Conservation (phyloP, 345 rosid species). For the Populus nigra region DNA sequence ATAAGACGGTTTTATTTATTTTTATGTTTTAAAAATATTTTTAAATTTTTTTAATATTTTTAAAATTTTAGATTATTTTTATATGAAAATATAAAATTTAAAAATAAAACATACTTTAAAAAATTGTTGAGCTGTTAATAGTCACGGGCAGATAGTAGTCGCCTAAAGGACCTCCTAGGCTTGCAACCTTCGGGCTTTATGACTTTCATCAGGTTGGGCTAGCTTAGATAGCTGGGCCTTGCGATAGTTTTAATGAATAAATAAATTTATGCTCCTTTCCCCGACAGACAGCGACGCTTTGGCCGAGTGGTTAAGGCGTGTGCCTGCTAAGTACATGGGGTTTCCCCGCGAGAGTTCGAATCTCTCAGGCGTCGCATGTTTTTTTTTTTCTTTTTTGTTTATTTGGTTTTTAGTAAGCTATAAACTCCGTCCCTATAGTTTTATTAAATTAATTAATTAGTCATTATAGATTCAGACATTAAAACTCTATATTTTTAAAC, state of each 20-base stretch:
- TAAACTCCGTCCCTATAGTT: no score
- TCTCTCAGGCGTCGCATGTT: slow-evolving; percentile 56
- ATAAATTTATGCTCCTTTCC: fast-evolving
- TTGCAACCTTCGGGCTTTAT: background rate
- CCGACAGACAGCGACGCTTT: slow-evolving; percentile 34
- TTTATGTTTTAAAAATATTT: no score
- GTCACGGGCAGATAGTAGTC: background rate
- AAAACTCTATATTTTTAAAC: no score
- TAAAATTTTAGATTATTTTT: no score
- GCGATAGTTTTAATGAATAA: fast-evolving
- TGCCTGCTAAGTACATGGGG: slow-evolving; percentile 88
- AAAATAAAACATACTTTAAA: no score
- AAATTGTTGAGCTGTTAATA: no score
- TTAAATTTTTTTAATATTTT: no score
- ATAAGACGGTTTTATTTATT: background rate
- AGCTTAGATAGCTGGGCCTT: fast-evolving
- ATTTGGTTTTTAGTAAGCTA: background rate
- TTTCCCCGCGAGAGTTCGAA: slow-evolving; percentile 83
- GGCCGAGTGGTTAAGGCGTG: slow-evolving; percentile 95
- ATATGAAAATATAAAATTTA: no score
- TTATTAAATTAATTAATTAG: no score
- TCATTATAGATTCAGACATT: no score
- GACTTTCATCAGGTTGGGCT: background rate
- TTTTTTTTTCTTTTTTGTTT: background rate
- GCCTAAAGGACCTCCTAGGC: background rate